These are phyloP conservation scores for Hemileccinum rubropunctum DNA, from an alignment of 768 basidiomycete species.

Conservation along the genomic window DNA sequence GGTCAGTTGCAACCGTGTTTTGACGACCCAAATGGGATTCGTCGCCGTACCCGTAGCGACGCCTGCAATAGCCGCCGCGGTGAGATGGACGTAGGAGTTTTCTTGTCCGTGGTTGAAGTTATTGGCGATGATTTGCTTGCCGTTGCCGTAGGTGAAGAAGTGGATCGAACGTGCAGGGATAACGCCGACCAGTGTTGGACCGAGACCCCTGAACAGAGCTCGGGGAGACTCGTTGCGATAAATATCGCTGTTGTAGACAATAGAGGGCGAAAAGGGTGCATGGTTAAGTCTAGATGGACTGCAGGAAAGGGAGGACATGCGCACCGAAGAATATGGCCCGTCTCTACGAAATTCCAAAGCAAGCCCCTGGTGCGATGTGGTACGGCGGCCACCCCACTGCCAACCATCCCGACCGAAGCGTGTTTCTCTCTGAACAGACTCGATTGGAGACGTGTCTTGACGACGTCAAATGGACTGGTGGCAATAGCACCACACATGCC, in stretches of 20 bases:
- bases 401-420: conserved; percentile 30
- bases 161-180: conserved; percentile 96
- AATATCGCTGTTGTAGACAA: conserved; percentile 62
- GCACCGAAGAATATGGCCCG: conserved; percentile 84
- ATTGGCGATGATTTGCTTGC: conserved; percentile 86
- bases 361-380: conserved; percentile 47
- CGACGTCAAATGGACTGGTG: conserved; percentile 97
- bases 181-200: conserved; percentile 91
- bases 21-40: conserved; percentile 99
- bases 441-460: conserved; percentile 96
- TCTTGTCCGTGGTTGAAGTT: conserved; percentile 74
- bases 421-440: conserved; percentile 66
- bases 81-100: conserved; percentile 81
- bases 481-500: conserved; percentile 98
- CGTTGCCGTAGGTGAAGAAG: conserved; percentile 97
- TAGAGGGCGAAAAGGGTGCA: background rate
- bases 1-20: conserved; percentile 87
- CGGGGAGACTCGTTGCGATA: conserved; percentile 83
- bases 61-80: conserved; percentile 84
- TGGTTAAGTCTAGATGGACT: too few species aligned
- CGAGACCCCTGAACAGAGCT: conserved; percentile 92
- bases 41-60: conserved; percentile 86
- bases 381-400: conserved; percentile 29
- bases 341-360: conserved; percentile 94
- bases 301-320: background rate